Conservation (phyloP, 2,329 filamentous ascomycete species). For the Aureobasidium melanogenum region DNA sequence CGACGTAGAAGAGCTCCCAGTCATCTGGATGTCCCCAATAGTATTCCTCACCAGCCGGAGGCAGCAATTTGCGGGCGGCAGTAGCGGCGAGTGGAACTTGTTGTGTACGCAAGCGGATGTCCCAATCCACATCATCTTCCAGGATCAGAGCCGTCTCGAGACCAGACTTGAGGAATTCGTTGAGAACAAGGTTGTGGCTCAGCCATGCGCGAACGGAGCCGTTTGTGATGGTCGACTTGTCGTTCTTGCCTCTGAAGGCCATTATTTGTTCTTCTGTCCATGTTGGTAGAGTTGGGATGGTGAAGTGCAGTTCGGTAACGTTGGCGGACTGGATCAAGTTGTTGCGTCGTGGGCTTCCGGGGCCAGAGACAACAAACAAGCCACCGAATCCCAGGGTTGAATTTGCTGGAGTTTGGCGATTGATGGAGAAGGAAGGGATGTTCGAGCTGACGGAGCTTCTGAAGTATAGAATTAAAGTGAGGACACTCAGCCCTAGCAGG, state of each 20-base stretch:
- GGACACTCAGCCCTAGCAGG: background rate
- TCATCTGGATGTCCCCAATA: slow-evolving; percentile 32
- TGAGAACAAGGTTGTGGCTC: slow-evolving; percentile 31
- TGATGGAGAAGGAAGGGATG: slow-evolving; percentile 2
- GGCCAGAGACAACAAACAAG: slow-evolving; percentile 30
- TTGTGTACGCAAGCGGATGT: slow-evolving; percentile 34
- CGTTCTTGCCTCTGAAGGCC: slow-evolving; percentile 19
- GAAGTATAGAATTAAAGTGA: slow-evolving; percentile 10
- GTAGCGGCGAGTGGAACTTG: slow-evolving; percentile 34
- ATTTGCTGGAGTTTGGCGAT: background rate
- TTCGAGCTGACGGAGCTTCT: background rate
- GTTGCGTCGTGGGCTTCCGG: slow-evolving; percentile 26
- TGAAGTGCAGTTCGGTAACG: slow-evolving; percentile 29
- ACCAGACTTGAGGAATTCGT: slow-evolving; percentile 33
- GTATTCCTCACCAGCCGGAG: slow-evolving; percentile 3
- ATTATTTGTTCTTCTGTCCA: slow-evolving; percentile 30
- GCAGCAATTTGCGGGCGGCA: slow-evolving; percentile 28
- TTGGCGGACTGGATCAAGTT: slow-evolving; percentile 31
- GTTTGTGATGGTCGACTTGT: slow-evolving; percentile 25
- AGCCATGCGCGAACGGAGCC: slow-evolving; percentile 34
- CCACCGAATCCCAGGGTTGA: slow-evolving; percentile 26
- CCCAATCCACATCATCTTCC: slow-evolving; percentile 40
- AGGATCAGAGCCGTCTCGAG: slow-evolving; percentile 35
- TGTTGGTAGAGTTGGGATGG: slow-evolving; percentile 28
- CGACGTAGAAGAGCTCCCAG: slow-evolving; percentile 33